Base-by-base conservation (phyloP, 768 basidiomycete species). In the Rhodosporidiobolus odoratus region DNA sequence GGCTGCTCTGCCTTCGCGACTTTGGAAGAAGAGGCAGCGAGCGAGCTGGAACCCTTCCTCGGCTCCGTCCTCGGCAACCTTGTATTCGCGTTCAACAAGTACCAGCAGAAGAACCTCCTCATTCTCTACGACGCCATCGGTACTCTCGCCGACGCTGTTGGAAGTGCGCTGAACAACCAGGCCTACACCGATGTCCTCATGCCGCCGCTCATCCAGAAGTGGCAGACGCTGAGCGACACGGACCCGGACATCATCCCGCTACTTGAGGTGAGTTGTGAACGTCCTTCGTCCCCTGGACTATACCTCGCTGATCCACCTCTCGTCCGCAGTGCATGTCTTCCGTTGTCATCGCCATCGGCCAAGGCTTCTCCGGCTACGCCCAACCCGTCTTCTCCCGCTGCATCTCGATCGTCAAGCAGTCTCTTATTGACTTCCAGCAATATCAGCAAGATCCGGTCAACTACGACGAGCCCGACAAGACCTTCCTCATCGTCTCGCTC, bases 111-210 rank as follows among this genome's bases (percentile, higher is more conserved):
- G 85, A 99, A 99, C 79, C 88, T 98, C 85, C 85, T 99, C 75
- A 99, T 98, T 69, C 82, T 99, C 40, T 98, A 98, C 78, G 96
- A 99, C 77, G 96, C 96, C n/a, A 89, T 99, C 56, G 96, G 96
- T 12, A 99, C 96, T 1, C 83, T 99, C 45, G 96, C 96, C 12
- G 96, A 99, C 78, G 92, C 94, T 7, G 96, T 99, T 53, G 94
- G 94, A 5, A 79, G 87, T 47, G 90, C 92, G 9, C 81, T 99
- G 71, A 87, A 89, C 77, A 91, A 93, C 78, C 85, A 91, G 13
- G 81, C 85, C 15, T 93, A 90, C 78, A 90, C 98, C 62, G 92
- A 96, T 50, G 93, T 97, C 72, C 81, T 99, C 74, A 95, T 99
- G 93, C 95, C 95, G 4, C 92, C 95, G 45, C 82, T 99, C 66